Evolutionary conservation across 441 rosid genomes (phyloP).

Genomic region (Adansonia gregorii): DNA sequence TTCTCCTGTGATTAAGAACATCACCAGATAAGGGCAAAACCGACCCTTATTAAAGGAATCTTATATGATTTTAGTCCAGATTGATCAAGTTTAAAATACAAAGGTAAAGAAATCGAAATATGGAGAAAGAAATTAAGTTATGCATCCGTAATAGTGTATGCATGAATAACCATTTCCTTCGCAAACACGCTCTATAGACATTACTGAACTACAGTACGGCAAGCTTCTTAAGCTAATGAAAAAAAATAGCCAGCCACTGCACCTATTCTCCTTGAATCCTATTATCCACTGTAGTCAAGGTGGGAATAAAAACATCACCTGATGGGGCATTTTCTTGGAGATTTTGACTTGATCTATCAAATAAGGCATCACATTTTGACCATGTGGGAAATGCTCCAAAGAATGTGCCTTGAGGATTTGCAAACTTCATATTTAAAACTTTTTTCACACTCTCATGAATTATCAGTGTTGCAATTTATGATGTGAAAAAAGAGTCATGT

Average conservation of each 20-base stretch:
- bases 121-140: constrained; percentile 9
- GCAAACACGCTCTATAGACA: not conserved
- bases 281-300: not conserved
- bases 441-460: not conserved
- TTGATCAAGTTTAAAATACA: constrained; percentile 17
- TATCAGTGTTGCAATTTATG: constrained; percentile 5
- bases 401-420: constrained; percentile 12
- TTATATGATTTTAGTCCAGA: constrained; percentile 28
- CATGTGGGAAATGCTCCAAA: not conserved
- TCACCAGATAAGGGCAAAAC: constrained; percentile 46
- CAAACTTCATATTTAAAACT: not conserved
- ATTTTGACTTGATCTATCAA: constrained; percentile 1
- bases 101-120: constrained; percentile 10
- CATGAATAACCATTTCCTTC: constrained; percentile 18
- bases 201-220: constrained; percentile 16
- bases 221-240: constrained; percentile 20
- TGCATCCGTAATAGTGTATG: not conserved
- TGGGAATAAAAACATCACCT: constrained; percentile 10
- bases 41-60: constrained; percentile 31
- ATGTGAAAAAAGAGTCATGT: not conserved
- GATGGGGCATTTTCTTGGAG: not conserved
- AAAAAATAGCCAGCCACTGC: not conserved
- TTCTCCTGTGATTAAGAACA: constrained; percentile 81
- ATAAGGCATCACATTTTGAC: constrained; percentile 11
- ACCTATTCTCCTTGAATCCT: constrained; percentile 8